Base-by-base conservation (phyloP, 2,329 filamentous ascomycete genomes). In the Diplodia mutila region DNA sequence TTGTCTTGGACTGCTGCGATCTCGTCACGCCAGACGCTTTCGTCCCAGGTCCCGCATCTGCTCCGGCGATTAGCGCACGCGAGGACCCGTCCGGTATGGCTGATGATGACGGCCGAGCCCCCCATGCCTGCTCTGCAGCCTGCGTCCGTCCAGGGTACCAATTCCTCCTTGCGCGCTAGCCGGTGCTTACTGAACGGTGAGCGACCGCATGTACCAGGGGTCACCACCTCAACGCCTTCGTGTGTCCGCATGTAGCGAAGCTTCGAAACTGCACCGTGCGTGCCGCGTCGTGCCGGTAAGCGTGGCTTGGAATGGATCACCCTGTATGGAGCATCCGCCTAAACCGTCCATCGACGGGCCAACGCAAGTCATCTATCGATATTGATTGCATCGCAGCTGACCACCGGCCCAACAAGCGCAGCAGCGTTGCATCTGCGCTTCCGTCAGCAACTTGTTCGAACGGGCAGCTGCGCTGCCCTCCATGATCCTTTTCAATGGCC, bases 241-340 rank as follows among this genome's bases (percentile, higher is more conserved):
- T 65, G 49, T 46, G 49, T 46, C 61, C 61, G 49, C 14, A 65
- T 65, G 61, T 49, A 65, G 61, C 61, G 65, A 67, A 67, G 65
- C 65, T 67, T 67, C 65, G 53, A 59, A 67, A 61, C 54, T 65
- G 65, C 66, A 63, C 66, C 48, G 66, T 67, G 55, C 66, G 42
- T 55, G 66, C 66, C 66, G 57, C 66, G 49, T 51, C 29, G 57
- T 63, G 55, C 66, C 55, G 66, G 55, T 54, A 63, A 54, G 66
- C 66, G 66, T 61, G 57, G 55, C 49, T 61, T 59, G 46, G 49
- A 29, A 67, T 63, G 66, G 66, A 67, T 67, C 55, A 67, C 39
- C 66, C 55, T 63, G 61, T 51, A 46, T 54, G 66, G 55, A 55
- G 55, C 55, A 52, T 34, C 54, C 57, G 7, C 55, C 46, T 48